phyloP scores from a whole-genome alignment of 805 yeast genomes.

The Tetrapisispora pingtungensis region DNA sequence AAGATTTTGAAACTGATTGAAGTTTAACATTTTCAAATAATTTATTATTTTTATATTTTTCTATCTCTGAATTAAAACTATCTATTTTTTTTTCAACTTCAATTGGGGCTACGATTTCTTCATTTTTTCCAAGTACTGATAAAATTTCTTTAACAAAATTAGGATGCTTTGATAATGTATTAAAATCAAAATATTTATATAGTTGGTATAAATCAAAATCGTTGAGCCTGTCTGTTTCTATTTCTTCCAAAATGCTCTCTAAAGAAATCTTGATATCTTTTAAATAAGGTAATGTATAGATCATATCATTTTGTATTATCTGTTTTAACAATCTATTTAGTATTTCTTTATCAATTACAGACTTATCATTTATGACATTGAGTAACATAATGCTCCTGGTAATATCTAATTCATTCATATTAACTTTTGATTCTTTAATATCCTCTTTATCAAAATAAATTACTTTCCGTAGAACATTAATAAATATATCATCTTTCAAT shows the following conservation, averaged over 20 bases:
- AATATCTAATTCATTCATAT: constrained; percentile 13
- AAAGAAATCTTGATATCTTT: constrained; percentile 7
- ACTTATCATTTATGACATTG: constrained; percentile 10
- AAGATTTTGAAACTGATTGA: neutral
- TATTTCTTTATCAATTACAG: constrained; percentile 4
- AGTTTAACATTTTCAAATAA: neutral
- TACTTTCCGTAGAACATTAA: constrained; percentile 28
- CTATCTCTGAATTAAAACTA: neutral
- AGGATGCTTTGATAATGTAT: neutral
- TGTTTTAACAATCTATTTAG: constrained; percentile 9
- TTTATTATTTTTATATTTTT: no score
- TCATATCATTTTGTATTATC: constrained; percentile 10
- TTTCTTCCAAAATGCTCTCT: constrained; percentile 5
- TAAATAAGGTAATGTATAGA: constrained; percentile 9
- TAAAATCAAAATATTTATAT: constrained; percentile 4
- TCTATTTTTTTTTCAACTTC: neutral
- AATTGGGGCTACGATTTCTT: neutral
- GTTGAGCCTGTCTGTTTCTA: constrained; percentile 9
- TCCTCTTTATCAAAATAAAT: constrained; percentile 33
- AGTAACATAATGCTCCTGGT: constrained; percentile 17
- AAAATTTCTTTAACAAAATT: constrained; percentile 3
- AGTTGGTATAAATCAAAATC: constrained; percentile 13
- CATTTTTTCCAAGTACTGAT: neutral
- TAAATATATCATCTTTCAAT: constrained; percentile 17
- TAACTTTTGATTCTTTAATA: constrained; percentile 25